Base-by-base conservation (phyloP, 2,329 filamentous ascomycete species). In the Cercospora janseana region DNA sequence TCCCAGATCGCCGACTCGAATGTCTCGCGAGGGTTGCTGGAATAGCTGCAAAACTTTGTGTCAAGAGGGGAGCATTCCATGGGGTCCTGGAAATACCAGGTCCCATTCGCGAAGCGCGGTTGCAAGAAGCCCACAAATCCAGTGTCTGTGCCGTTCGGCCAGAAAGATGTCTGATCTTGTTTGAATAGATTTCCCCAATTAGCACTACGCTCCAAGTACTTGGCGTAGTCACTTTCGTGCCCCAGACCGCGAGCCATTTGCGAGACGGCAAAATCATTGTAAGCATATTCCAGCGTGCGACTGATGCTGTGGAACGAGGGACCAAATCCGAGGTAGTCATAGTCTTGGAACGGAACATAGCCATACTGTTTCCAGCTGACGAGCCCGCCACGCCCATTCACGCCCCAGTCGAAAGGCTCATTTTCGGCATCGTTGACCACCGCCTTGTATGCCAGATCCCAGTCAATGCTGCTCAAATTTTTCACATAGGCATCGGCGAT, bases 151-250 rank as follows among this genome's bases (percentile, higher is more conserved):
- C 79, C 81, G 49, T 79, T 77, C 12, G 50, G 43, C 51, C 49
- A 55, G 49, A 84, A 71, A 0, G 80, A 79, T 1, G 70, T 72
- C 35, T 80, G 75, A 38, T 78, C 64, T 0, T 75, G 63, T 63
- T 87, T 83, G 83, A 83, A 88, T 57, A 87, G 83, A 61, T 86
- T 87, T 12, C 81, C 76, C 85, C 85, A 88, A 60, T 86, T 83
- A 7, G 77, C 73, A 0, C 82, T 85, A 6, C 84, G 78, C 37
- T 76, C 70, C 20, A 86, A 71, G 57, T 87, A 88, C 46, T 75
- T 82, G 2, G 68, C 54, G 3, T 79, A 77, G 32, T 83, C 79
- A 1, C 69, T 67, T 0, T 60, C 49, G 38, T 77, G 75, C 1
- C 72, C 75, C 2, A 86, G 67, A 0, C 82, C 83, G 1, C 61